Evolutionary conservation across 2,329 filamentous ascomycete species (phyloP), one percentile per base, ranked within the genome.

Genomic region (Blastomyces parvus): DNA sequence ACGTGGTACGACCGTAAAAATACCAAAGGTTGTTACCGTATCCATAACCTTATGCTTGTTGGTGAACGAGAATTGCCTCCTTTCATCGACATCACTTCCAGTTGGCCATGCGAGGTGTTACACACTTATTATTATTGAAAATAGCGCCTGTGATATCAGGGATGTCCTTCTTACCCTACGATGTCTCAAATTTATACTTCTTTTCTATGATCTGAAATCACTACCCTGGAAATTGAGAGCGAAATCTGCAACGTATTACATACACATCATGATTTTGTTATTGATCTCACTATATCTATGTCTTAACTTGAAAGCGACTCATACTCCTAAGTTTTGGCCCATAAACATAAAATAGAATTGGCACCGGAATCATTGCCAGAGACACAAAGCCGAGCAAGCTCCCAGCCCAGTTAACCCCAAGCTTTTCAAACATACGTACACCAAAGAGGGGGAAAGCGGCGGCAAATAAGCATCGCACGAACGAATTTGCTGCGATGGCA

Each of bases 291-390:
- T 8, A 56, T 56, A 56, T 44, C 56, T 64, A 66, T 44, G 64
- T 40, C 53, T 64, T 70, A 4, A 71, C 72, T 30, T 69, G 69
- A 63, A 72, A 82, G 65, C 74, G 74, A 70, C 79, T 81, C 73
- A 71, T 78, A 9, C 66, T 72, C 66, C 81, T 75, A 69, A 83
- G 73, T 64, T 62, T 72, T 59, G 76, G 74, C 0, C 81, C 81
- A 69, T 77, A 82, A 46, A 72, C 72, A 72, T 77, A 82, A 66
- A 83, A 74, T 65, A 83, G 62, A 19, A 82, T 72, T 2, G 81
- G 81, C 57, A 80, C 77, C 4, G 80, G 81, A 9, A 81, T 66
- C 71, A 78, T 74, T 4, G 71, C 74, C 22, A 73, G 40, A 13
- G 74, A 71, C 38, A 78, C 66, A 62, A 78, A 78, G 9, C 69